Conservation (phyloP, 192 early-diverging fungal species). For the Rhizophlyctis rosea region DNA sequence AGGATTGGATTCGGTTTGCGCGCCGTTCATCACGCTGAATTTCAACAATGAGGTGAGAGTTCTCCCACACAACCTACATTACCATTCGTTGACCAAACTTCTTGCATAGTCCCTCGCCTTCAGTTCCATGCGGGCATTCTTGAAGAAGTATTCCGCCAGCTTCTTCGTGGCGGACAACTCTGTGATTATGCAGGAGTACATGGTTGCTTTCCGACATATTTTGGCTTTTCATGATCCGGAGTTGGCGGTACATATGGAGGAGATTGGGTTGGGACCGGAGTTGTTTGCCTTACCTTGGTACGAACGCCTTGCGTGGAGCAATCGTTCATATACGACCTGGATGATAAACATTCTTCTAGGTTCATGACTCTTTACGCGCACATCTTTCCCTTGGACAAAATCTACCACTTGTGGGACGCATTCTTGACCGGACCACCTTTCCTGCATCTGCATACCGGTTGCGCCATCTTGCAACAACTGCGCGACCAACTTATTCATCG, state of each 20-base stretch:
- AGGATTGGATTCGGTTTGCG: conserved; percentile 72
- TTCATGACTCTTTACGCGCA: conserved; percentile 82
- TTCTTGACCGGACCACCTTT: conserved; percentile 62
- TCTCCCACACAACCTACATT: not conserved
- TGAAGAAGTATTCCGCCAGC: conserved; percentile 64
- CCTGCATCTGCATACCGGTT: conserved; percentile 64
- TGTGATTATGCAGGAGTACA: conserved; percentile 62
- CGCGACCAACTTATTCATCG: conserved; percentile 55
- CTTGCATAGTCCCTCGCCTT: conserved; percentile 55
- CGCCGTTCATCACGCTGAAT: conserved; percentile 71
- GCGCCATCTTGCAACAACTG: conserved; percentile 68
- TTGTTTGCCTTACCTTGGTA: conserved; percentile 75
- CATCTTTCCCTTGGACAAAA: conserved; percentile 76
- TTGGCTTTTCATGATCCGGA: conserved; percentile 72
- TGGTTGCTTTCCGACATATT: conserved; percentile 63
- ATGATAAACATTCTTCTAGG: conserved; percentile 33
- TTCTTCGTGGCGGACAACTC: conserved; percentile 74
- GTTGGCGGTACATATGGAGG: conserved; percentile 58
- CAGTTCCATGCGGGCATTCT: conserved; percentile 59
- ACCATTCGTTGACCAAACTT: too few relatives aligned
- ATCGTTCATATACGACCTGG: not conserved
- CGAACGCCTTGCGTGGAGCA: not conserved
- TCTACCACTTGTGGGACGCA: conserved; percentile 79
- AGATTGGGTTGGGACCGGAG: conserved; percentile 63
- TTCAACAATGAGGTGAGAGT: conserved; percentile 62